Evolutionary conservation across 129 eudicot species (phyloP).

Genomic region (Escallonia rubra): DNA sequence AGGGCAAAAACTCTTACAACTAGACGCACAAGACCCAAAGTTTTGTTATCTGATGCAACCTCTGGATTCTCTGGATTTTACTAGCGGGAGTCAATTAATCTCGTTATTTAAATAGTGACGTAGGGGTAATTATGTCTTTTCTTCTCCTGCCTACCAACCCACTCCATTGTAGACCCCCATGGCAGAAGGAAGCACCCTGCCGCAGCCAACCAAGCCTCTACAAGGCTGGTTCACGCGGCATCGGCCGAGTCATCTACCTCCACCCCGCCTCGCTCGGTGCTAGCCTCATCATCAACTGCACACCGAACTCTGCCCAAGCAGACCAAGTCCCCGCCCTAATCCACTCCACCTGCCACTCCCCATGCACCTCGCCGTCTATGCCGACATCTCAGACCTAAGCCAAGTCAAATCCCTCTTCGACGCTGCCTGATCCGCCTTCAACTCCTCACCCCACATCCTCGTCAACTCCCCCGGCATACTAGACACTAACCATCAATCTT

Average conservation of each 20-base stretch:
- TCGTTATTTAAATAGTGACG: no score
- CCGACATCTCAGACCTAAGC: conserved; percentile 42
- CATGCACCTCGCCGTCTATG: conserved; percentile 35
- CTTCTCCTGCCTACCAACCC: no score
- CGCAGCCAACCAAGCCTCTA: conserved; percentile 17
- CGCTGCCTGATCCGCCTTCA: conserved; percentile 36
- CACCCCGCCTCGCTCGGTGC: conserved; percentile 24
- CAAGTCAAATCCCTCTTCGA: conserved; percentile 54
- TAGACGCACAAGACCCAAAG: no score
- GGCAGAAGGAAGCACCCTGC: conserved; percentile 1
- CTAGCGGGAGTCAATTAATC: no score
- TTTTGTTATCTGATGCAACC: no score
- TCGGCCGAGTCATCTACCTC: conserved; percentile 55
- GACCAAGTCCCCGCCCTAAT: background rate
- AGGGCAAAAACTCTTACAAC: no score
- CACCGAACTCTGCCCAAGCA: no score
- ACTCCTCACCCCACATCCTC: conserved; percentile 23
- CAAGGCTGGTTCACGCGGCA: conserved; percentile 43
- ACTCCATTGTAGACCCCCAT: no score
- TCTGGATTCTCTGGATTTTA: no score
- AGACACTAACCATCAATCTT: conserved; percentile 24
- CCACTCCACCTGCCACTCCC: background rate
- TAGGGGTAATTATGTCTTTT: no score
- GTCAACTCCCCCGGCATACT: conserved; percentile 45
- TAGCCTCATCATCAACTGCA: no score